These are phyloP conservation scores for Pugionium dolabratum DNA, from an alignment of 345 rosid genomes.

Conservation along the genomic window DNA sequence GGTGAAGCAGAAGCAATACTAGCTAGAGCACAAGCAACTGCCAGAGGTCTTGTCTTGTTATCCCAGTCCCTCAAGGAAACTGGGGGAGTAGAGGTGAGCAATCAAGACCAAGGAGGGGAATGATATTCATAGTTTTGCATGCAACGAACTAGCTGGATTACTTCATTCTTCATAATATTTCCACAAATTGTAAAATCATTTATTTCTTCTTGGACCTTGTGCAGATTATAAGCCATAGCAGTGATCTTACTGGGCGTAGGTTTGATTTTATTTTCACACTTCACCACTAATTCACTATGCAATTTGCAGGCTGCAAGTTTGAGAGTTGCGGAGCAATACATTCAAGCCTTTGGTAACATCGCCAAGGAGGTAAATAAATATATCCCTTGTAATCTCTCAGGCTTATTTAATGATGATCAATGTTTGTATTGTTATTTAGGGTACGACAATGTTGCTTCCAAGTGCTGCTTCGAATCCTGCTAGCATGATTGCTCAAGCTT, in stretches of 20 bases:
- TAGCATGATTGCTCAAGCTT: slow-evolving; percentile 74
- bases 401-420: slow-evolving; percentile 4
- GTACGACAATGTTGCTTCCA: slow-evolving; percentile 92
- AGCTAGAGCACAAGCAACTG: slow-evolving; percentile 86
- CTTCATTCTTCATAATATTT: slow-evolving; percentile 20
- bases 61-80: slow-evolving; percentile 68
- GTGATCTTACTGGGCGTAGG: too few relatives aligned
- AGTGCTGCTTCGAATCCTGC: slow-evolving; percentile 67
- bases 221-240: slow-evolving; percentile 2
- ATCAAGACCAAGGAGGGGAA: not conserved
- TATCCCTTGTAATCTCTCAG: not conserved
- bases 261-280: not conserved
- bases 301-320: slow-evolving; percentile 78
- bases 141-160: slow-evolving; percentile 23
- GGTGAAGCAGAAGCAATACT: slow-evolving; percentile 95
- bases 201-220: slow-evolving; percentile 5
- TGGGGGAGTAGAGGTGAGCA: slow-evolving; percentile 86
- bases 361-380: slow-evolving; percentile 72
- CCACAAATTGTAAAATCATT: not conserved
- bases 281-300: slow-evolving; percentile 7
- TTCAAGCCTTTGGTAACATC: slow-evolving; percentile 83
- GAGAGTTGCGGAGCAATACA: slow-evolving; percentile 83
- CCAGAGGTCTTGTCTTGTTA: slow-evolving; percentile 68
- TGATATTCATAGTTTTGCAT: not conserved
- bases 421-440: slow-evolving; percentile 40